Base-by-base conservation (phyloP, 2,329 filamentous ascomycete genomes). In the Cytospora mali region DNA sequence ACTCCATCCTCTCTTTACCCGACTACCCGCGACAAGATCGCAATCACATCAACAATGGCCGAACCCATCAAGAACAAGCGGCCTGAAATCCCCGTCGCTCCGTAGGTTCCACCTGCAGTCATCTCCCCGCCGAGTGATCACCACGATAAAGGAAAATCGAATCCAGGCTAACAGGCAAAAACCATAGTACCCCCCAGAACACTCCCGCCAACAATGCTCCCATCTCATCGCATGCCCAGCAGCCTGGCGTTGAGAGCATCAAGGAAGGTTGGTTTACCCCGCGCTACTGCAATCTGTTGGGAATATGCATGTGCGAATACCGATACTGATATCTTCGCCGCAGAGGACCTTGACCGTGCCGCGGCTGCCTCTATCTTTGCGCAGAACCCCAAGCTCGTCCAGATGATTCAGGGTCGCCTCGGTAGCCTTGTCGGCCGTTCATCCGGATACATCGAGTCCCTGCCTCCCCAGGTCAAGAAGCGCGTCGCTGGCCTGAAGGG, bases 331-430 rank as follows among this genome's bases (percentile, higher is more conserved):
- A 69, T 73, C 66, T 71, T 64, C 28, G 39, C 27, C 68, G 66
- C 77, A 97, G 95, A 98, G 87, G 92, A 96, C 67, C 83, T 97
- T 72, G 93, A 97, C 75, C 91, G 91, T 76, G 89, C 86, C 58
- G 84, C 92, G 62, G 93, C 94, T 66, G 93, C 93, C 65, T 94
- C 91, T 66, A 88, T 99, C 75, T 97, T 99, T 75, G 94, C 95
- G 70, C 89, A 95, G 77, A 97, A 99, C 81, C 95, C 96, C 64
- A 89, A 90, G 72, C 88, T 99, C 69, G 91, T 98, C 66, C 91
- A 92, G 69, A 95, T 99, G 92, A 98, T 99, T 77, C 93, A 99
- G 82, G 93, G 93, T 72, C 95, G 95, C 77, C 90, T 99, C 71
- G 92, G 93, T 68, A 89, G 89, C 69, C 90, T 99, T 65, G 92